Evolutionary conservation across 768 basidiomycete species (phyloP), one percentile per base, ranked within the genome.

Genomic region (Clathrus columnatus): DNA sequence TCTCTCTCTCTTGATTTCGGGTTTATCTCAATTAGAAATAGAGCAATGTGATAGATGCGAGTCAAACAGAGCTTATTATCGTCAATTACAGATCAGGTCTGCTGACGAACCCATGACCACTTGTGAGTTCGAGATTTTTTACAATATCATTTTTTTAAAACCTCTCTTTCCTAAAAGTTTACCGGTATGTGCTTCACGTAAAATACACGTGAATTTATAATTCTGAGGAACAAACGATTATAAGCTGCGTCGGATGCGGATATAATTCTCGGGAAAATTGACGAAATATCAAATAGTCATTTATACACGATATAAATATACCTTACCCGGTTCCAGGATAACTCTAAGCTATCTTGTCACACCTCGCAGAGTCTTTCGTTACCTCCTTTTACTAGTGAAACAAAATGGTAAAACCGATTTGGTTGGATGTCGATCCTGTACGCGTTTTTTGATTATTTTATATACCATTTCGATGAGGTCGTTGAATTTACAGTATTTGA

Each of bases 51-150:
- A 75, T 7, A 91, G 92, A 62, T 99, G 95, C 67, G 93, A 94
- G 64, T 75, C 85, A 65, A 76, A 80, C 46, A 73, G 83, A 48
- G 94, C 95, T 4, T 97, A 93, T 69, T 99, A 89, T 71, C 90
- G 93, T 66, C 93, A 97, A 73, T 74, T 98, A 14, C 96, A 99
- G 67, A 99, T 97, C 59, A 74, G 95, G 45, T 94, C 90, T 61
- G 91, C 90, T 0, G 91, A 92, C 65, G 91, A 93, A 64, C 89
- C 88, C 16, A 92, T 91, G 90, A 91, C 87, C 10, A 73, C 72
- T 20, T 73, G 72, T 74, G 63, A 62, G 71, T 50, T 24, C 30
- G n/a, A 53, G 21, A 3, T 36, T n/a, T 36, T 14, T 36, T 14
- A 14, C 10, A 11, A 36, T n/a, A 36, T 28, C 26, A 43, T 24